Conservation (phyloP, 208 protist genomes). For the Trypanosomatidae sp. region DNA sequence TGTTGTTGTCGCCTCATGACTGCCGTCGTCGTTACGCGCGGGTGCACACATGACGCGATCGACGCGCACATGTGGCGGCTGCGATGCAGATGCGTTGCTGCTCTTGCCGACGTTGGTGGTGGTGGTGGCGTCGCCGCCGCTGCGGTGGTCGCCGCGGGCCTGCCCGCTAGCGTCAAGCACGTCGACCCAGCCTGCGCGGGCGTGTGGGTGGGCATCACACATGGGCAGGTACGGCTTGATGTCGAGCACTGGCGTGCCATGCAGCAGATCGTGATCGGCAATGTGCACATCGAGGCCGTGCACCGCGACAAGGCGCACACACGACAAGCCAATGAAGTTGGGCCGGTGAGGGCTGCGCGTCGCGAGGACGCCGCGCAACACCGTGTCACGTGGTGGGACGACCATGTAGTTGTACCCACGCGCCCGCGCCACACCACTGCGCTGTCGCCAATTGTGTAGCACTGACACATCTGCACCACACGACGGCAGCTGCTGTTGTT, state of each 20-base stretch:
- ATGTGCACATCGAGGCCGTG: slow-evolving; percentile 75
- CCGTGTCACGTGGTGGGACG: slow-evolving; percentile 66
- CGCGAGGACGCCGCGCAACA: slow-evolving; percentile 79
- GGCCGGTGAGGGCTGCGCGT: slow-evolving; percentile 86
- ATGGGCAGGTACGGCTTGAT: slow-evolving; percentile 93
- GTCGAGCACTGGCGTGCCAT: slow-evolving; percentile 94
- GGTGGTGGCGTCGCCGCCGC: too few species aligned
- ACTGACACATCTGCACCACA: background rate
- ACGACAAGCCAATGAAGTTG: slow-evolving; percentile 87
- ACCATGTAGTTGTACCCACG: slow-evolving; percentile 77
- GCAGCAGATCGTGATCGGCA: slow-evolving; percentile 89
- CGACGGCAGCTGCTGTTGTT: background rate
- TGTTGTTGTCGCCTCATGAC: too few species aligned
- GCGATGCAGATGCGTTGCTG: too few species aligned
- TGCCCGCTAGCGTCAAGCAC: slow-evolving; percentile 51
- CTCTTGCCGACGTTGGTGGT: too few species aligned
- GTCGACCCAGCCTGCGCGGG: slow-evolving; percentile 71
- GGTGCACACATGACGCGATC: slow-evolving; percentile 32
- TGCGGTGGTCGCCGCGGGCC: slow-evolving; percentile 57
- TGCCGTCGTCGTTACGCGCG: background rate
- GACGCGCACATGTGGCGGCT: slow-evolving; percentile 28
- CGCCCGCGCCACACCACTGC: slow-evolving; percentile 38
- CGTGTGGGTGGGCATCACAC: slow-evolving; percentile 72
- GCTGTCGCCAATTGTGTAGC: slow-evolving; percentile 18
- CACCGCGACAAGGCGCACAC: slow-evolving; percentile 68